A percentile compares a stretch with the other conserved stretches of the same genome.
Conservation (phyloP, 2,329 filamentous ascomycete species). For the Apiospora kogelbergensis region DNA sequence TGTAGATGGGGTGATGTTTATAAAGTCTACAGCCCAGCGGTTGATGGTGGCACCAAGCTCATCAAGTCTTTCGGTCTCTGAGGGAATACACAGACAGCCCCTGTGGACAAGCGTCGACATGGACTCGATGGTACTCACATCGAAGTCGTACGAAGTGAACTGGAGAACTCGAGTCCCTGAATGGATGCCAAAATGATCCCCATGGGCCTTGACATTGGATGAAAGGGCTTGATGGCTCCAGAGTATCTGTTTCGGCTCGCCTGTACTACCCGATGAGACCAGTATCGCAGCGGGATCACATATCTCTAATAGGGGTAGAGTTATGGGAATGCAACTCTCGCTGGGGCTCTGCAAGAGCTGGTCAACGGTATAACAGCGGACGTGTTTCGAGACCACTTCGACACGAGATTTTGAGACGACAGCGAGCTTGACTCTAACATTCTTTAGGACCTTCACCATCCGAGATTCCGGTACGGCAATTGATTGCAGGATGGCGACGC, state of each 20-base stretch:
- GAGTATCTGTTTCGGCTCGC: not conserved
- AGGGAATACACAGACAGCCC: not conserved
- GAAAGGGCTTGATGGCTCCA: not conserved
- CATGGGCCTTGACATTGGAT: not conserved
- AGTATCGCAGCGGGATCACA: not conserved
- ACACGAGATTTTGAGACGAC: not conserved
- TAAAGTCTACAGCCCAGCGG: not conserved
- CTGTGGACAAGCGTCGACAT: not conserved
- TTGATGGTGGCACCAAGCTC: not conserved
- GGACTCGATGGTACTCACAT: conserved; percentile 6
- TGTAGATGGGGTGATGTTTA: not conserved
- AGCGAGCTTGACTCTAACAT: not conserved
- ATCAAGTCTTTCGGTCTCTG: not conserved
- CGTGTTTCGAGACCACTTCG: not conserved
- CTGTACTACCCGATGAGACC: not conserved
- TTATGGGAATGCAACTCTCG: not conserved
- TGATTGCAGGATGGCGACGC: not conserved
- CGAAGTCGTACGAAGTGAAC: not conserved
- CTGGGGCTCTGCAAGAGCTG: not conserved
- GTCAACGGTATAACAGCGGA: not conserved
- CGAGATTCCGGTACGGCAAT: not conserved
- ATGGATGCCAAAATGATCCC: not conserved
- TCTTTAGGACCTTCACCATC: not conserved
- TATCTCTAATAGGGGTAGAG: not conserved
- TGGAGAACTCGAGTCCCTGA: not conserved